Evolutionary conservation across 805 yeast species (phyloP).

Genomic region (Myxozyma vanderwaltii): DNA sequence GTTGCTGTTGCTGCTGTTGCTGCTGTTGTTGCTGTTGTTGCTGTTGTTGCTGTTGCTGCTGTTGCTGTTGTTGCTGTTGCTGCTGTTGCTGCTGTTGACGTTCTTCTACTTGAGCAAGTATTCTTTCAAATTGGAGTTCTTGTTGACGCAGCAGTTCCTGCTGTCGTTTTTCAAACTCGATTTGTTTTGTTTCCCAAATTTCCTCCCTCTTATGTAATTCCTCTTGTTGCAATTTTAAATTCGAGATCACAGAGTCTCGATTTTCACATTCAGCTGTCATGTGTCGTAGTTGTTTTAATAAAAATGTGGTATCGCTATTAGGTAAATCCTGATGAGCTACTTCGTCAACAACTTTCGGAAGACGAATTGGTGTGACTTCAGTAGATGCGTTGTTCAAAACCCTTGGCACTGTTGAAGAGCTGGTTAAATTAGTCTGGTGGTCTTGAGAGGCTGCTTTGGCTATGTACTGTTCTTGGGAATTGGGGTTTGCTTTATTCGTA

Average conservation of each 20-base stretch:
- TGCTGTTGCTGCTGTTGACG: neutral
- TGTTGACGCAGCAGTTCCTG: neutral
- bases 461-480: no score
- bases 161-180: neutral
- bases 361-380: neutral
- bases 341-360: no score
- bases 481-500: no score
- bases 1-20: no score
- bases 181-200: neutral
- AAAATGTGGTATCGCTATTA: conserved; percentile 12
- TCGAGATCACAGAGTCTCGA: conserved; percentile 15
- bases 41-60: neutral
- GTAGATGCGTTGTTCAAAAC: neutral
- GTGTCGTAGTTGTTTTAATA: conserved; percentile 21
- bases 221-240: conserved; percentile 4
- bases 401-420: no score
- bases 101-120: neutral
- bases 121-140: conserved; percentile 1
- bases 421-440: no score
- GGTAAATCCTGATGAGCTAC: neutral
- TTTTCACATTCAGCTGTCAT: conserved; percentile 21
- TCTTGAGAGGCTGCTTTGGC: no score
- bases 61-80: neutral
- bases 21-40: neutral
- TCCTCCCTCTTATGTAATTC: neutral